Evolutionary conservation across 768 basidiomycete species (phyloP), one percentile per base, ranked within the genome.

Genomic region (Lactarius quietus): DNA sequence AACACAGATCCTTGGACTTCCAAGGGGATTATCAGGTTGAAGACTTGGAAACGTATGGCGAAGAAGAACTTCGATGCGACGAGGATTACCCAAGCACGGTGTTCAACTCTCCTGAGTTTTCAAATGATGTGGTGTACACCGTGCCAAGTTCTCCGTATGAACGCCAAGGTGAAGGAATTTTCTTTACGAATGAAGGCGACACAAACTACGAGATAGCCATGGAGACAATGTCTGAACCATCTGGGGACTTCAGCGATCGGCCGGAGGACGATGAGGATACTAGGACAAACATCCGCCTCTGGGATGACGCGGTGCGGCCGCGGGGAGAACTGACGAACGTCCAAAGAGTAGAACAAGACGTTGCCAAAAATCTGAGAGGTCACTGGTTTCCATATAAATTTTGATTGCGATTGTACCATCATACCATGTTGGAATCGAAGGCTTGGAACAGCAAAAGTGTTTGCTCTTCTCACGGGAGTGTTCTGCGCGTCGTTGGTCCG

Each of bases 381-480:
- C 88, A 92, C 71, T 92, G 90, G 90, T 76, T 80, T 29, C 89
- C 86, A 0, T 83, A 86, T 62, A 82, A 77, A 64, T 75, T 84
- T 48, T 89, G 75, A 73, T 72, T 64, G 59, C 48, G 54, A 15
- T 52, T n/a, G 52, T 39, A 39, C 62, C 28, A 29, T 29, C 56
- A 14, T 52, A 54, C 7, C 31, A n/a, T 65, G 10, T 59, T 6
- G 26, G 53, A 18, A 51, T 38, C 17, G 10, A 18, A 43, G 38
- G 39, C 17, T 23, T 29, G 26, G 18, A 15, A 10, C 39, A 17
- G 35, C 31, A 59, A 55, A 57, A 57, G n/a, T 2, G 36, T 45
- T 36, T 38, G 17, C 23, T 23, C n/a, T 17, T 57, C 57, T 18
- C 7, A 39, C 38, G 26, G 39, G 45, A 18, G 36, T 29, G n/a